Evolutionary conservation across 257 asterid genomes (phyloP).

Genomic region (Cinchona pubescens): DNA sequence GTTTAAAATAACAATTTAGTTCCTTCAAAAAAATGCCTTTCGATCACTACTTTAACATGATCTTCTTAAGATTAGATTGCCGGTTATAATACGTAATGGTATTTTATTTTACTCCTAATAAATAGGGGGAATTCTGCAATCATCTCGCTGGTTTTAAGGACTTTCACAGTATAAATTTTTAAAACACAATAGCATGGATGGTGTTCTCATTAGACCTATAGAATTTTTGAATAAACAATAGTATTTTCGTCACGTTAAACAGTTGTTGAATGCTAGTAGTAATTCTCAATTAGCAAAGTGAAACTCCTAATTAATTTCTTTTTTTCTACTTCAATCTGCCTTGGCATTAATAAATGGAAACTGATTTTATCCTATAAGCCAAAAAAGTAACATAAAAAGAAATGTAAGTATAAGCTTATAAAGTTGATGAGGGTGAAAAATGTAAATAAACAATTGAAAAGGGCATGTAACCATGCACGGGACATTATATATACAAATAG

Average conservation of each 20-base stretch:
- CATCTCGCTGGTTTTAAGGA: too few species aligned
- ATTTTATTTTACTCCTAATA: too few species aligned
- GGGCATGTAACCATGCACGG: conserved; percentile 56
- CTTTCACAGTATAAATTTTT: too few species aligned
- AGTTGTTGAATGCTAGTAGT: neutral
- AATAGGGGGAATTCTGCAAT: too few species aligned
- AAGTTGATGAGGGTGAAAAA: conserved; percentile 21
- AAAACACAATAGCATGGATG: too few species aligned
- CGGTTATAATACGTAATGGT: neutral
- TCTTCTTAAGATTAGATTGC: neutral
- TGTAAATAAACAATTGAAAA: conserved; percentile 37
- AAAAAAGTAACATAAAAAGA: too few species aligned
- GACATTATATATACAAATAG: conserved; percentile 24
- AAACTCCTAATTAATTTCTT: neutral
- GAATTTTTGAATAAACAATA: too few species aligned
- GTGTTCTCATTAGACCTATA: too few species aligned
- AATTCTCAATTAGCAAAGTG: neutral
- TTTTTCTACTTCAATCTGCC: neutral
- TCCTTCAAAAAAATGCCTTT: neutral
- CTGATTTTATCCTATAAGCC: too few species aligned
- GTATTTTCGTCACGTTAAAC: neutral
- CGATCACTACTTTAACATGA: neutral
- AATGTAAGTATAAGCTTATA: too few species aligned
- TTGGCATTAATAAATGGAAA: neutral
- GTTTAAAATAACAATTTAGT: neutral